Evolutionary conservation across 2,329 filamentous ascomycete species (phyloP), one percentile per base, ranked within the genome.

Genomic region (Byssochlamys sp.): DNA sequence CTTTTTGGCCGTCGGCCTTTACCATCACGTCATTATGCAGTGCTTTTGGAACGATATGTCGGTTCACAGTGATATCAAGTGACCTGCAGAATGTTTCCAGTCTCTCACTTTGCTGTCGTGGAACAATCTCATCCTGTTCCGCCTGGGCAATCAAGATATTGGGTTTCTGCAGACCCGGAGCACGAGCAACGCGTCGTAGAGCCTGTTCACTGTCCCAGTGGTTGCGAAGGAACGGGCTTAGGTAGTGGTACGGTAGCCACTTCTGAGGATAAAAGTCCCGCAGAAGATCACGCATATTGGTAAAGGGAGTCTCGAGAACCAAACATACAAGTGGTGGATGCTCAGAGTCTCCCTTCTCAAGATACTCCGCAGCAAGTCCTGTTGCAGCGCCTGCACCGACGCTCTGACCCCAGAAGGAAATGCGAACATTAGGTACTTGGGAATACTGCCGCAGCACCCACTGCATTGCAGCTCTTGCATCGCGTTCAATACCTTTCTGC

Each of bases 341-440:
- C n/a, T 33, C 75, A 52, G 45, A 53, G 50, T 9, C n/a, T 73
- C 61, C 35, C 80, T 68, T 35, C 67, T 66, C 56, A 77, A 75
- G 60, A 71, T 77, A 71, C 28, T 63, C 65, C 2, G 75, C 79
- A 12, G 82, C 80, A 2, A 86, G 78, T 54, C 81, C 84, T 14
- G 84, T 85, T 11, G 86, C 87, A 49, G 91, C 81, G 1, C 86
- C 88, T 27, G 85, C 82, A 1, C 89, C 89, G 56, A 91, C 84
- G 61, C 86, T 90, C 69, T 91, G 88, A 0, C 88, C 88, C 88
- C 88, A 91, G 10, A 91, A 72, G 0, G 90, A 66, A 1, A 89
- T 59, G 31, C 64, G 61, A 0, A 69, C 61, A 33, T 67, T 56
- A 0, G 55, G 62, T 12, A 61, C 50, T 3, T 58, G 25, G 0